A percentile compares a stretch with the other conserved stretches of the same genome.
Conservation (phyloP, 495 filamentous ascomycete genomes). For the Copromyces sp. region DNA sequence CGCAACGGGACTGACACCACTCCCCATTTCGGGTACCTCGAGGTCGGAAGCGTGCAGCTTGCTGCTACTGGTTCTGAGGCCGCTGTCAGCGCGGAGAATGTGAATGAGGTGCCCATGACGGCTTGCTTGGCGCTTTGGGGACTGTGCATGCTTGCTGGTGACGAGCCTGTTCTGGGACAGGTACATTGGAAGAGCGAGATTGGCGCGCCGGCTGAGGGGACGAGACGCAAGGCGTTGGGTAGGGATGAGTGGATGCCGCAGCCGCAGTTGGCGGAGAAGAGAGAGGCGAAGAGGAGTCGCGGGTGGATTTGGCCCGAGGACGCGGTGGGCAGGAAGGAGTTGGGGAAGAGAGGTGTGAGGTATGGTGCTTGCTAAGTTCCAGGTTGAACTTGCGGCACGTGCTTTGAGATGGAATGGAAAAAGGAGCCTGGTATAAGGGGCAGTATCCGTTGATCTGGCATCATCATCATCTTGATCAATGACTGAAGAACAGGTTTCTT, state of each 20-base stretch:
- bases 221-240: constrained; percentile 55
- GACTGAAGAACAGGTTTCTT: neutral
- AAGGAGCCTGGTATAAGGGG: neutral
- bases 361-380: constrained; percentile 34
- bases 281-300: constrained; percentile 68
- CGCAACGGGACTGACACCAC: constrained; percentile 62
- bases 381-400: constrained; percentile 1
- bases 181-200: constrained; percentile 65
- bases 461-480: neutral
- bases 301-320: constrained; percentile 85
- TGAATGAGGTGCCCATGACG: constrained; percentile 43
- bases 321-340: constrained; percentile 41
- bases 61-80: constrained; percentile 20
- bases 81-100: constrained; percentile 8
- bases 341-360: constrained; percentile 46
- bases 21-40: constrained; percentile 77
- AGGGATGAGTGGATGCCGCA: constrained; percentile 84
- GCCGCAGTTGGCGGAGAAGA: constrained; percentile 69
- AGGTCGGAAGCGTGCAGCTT: constrained; percentile 56
- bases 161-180: constrained; percentile 56
- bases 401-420: neutral
- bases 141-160: constrained; percentile 69
- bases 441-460: neutral
- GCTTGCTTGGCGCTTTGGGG: constrained; percentile 43
- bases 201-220: constrained; percentile 68